Conservation (phyloP, 176 grass and related monocot genomes). For the Carex pumila region DNA sequence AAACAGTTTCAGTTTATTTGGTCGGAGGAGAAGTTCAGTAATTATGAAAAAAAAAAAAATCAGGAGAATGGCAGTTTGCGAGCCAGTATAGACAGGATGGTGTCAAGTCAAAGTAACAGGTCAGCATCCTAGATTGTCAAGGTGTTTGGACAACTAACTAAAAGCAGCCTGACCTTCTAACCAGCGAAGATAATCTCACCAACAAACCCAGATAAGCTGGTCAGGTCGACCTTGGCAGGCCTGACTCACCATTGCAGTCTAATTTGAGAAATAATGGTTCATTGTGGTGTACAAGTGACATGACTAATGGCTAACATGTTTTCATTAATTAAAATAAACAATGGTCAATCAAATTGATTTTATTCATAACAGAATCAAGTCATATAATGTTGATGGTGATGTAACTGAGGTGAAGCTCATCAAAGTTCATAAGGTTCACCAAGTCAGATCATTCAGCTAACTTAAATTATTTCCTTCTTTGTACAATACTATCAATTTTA, state of each 20-base stretch:
- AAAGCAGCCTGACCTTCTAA: background rate
- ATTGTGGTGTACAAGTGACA: background rate
- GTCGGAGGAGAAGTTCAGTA: conserved; percentile 22
- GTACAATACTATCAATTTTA: background rate
- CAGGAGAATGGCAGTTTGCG: background rate
- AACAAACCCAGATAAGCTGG: background rate
- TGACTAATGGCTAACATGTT: background rate
- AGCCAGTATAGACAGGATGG: background rate
- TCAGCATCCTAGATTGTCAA: background rate
- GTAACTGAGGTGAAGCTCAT: background rate
- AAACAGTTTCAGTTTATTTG: conserved; percentile 22
- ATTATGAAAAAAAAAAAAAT: conserved; percentile 14
- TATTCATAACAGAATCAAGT: background rate
- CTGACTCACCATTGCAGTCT: background rate
- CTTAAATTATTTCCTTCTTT: background rate
- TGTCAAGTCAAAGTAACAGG: background rate
- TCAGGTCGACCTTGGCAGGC: background rate
- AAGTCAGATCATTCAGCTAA: background rate
- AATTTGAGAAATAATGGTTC: background rate
- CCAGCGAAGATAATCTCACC: background rate
- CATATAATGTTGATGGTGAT: background rate
- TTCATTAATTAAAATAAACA: background rate
- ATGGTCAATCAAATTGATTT: background rate
- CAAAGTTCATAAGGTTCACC: background rate
- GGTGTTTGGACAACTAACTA: background rate